phyloP scores from a whole-genome alignment of 139 green algal species.

The Protoeuglena noctilucae region DNA sequence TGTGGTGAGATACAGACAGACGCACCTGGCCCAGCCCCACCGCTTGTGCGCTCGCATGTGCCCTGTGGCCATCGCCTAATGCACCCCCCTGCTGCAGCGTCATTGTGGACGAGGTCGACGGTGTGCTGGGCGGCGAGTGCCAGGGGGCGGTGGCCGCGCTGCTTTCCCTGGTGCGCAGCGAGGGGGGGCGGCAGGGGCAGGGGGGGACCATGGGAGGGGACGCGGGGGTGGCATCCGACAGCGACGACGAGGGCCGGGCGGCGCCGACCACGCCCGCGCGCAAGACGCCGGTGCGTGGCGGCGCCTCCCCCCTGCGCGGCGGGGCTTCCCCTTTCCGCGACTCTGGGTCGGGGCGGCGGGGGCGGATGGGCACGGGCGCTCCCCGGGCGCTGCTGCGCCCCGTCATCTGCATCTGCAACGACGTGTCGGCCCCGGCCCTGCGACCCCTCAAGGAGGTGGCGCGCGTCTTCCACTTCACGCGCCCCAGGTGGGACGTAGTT shows the following conservation, averaged over 20 bases:
- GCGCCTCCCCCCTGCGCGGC: neutral
- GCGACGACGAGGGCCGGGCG: slow-evolving; percentile 8
- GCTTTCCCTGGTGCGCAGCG: slow-evolving; percentile 48
- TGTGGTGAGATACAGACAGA: too few relatives aligned
- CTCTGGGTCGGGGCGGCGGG: neutral
- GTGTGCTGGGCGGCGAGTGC: slow-evolving; percentile 42
- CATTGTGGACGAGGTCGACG: slow-evolving; percentile 94
- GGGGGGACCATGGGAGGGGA: neutral
- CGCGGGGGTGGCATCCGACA: slow-evolving; percentile 5
- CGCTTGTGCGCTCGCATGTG: too few relatives aligned
- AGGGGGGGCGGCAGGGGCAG: slow-evolving; percentile 8
- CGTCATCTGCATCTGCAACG: slow-evolving; percentile 95
- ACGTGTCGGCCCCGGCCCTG: slow-evolving; percentile 78
- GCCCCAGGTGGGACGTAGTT: too few relatives aligned
- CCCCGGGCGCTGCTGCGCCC: slow-evolving; percentile 37
- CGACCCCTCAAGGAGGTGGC: slow-evolving; percentile 64
- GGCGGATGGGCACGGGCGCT: slow-evolving; percentile 3
- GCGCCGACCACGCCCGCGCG: neutral
- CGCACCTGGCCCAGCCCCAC: slow-evolving; percentile 1
- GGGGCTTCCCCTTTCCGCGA: too few relatives aligned
- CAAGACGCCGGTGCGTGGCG: neutral
- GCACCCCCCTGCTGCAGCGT: slow-evolving; percentile 15
- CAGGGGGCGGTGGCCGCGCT: slow-evolving; percentile 58
- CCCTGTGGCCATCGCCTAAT: neutral
- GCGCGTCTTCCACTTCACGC: slow-evolving; percentile 48